Base-by-base conservation (phyloP, 768 basidiomycete species). In the Rhodotorula toruloides region DNA sequence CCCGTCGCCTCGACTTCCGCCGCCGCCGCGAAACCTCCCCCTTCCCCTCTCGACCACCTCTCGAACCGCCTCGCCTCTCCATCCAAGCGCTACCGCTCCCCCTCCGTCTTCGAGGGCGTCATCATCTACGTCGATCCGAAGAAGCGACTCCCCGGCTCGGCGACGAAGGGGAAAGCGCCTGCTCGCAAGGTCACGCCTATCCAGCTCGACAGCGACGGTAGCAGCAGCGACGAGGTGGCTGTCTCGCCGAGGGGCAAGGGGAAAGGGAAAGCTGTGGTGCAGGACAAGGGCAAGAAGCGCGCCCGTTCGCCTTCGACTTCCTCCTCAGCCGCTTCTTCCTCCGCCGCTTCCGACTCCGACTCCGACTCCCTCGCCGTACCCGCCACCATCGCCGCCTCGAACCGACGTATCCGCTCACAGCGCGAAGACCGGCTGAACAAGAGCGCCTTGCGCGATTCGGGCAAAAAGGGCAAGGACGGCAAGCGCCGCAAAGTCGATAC, bases 281-380 rank as follows among this genome's bases (percentile, higher is more conserved):
- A 37, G 22, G 32, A 36, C 44, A 57, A 44, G 56, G 43, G 31
- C 25, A 57, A 52, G 48, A 64, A 64, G 44, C 56, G 56, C 31
- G 53, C 57, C 12, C n/a, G 22, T 29, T 25, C 48, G 2, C 7
- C 37, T 9, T 22, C n/a, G n/a, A n/a, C 54, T 1, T 36, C 52
- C 13, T 25, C 53, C 25, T 48, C 50, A 31, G 16, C 56, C 21
- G 11, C 43, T 4, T 34, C 49, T 36, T 54, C 52, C 42, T 19
- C 17, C 25, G 29, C 57, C 14, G 36, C 25, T 16, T 37, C 57
- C 46, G 57, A 59, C 22, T 31, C 40, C 27, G 44, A 34, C 32
- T 16, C 47, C 14, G 53, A 48, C n/a, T 16, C 39, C 49, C 47
- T 60, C 21, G 46, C 58, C 14, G 47, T 60, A 13, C 59, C 65